Evolutionary conservation across 345 rosid genomes (phyloP).

Genomic region (Euclidium syriacum): DNA sequence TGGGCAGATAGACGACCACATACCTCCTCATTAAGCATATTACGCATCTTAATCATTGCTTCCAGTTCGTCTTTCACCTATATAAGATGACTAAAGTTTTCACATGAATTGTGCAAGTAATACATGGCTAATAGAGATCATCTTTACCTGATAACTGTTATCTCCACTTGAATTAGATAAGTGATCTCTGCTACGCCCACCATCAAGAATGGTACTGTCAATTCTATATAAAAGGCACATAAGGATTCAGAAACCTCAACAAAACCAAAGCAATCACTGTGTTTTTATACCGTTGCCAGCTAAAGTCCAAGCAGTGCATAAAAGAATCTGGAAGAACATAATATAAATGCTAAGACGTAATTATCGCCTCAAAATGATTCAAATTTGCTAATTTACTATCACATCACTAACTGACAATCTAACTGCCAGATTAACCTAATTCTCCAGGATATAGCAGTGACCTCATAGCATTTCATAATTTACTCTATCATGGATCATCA

Average conservation of each 20-base stretch:
- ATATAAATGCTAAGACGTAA: background rate
- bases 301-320: background rate
- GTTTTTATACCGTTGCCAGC: background rate
- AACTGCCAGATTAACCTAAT: background rate
- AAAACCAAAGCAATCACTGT: background rate
- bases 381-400: background rate
- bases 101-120: background rate
- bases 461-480: background rate
- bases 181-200: conserved; percentile 37
- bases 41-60: conserved; percentile 39
- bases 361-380: background rate
- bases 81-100: background rate
- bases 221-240: conserved; percentile 2
- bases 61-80: conserved; percentile 64
- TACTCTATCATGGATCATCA: background rate
- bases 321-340: background rate
- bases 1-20: background rate
- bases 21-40: conserved; percentile 64
- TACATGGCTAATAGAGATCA: background rate
- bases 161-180: conserved; percentile 50
- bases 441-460: background rate
- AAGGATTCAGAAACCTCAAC: background rate
- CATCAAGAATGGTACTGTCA: conserved; percentile 44
- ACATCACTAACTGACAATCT: background rate
- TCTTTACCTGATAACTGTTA: conserved; percentile 47